A percentile compares a stretch with the other conserved stretches of the same genome.
Conservation (phyloP, 805 yeast genomes). For the Candida multigemmis region DNA sequence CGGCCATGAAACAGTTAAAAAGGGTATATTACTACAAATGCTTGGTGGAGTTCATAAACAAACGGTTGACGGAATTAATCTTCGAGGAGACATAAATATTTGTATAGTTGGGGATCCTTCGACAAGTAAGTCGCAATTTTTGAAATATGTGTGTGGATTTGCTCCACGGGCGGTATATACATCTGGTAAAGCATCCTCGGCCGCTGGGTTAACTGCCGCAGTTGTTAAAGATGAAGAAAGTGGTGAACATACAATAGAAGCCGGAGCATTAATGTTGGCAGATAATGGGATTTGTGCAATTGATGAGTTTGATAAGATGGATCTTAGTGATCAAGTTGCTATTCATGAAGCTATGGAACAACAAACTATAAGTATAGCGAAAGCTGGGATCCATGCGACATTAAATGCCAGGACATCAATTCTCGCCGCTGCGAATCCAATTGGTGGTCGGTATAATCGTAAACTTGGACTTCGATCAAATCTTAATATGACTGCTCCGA, state of each 20-base stretch:
- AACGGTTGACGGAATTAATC: constrained; percentile 87
- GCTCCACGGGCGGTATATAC: constrained; percentile 94
- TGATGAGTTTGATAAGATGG: constrained; percentile 99
- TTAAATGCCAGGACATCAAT: constrained; percentile 94
- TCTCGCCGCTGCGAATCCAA: constrained; percentile 97
- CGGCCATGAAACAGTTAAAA: constrained; percentile 91
- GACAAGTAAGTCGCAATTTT: constrained; percentile 91
- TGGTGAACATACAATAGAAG: constrained; percentile 95
- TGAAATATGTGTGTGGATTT: constrained; percentile 85
- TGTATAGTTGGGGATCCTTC: constrained; percentile 98
- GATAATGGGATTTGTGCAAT: constrained; percentile 98
- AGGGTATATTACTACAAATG: constrained; percentile 81
- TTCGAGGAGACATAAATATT: constrained; percentile 93
- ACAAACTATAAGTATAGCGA: constrained; percentile 96
- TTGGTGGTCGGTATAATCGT: constrained; percentile 93
- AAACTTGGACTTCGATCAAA: constrained; percentile 78
- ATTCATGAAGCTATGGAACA: constrained; percentile 99
- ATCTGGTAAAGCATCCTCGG: constrained; percentile 96
- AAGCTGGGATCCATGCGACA: constrained; percentile 98
- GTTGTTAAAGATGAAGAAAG: constrained; percentile 96
- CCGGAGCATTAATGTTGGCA: constrained; percentile 97
- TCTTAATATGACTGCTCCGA: constrained; percentile 93
- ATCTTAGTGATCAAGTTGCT: constrained; percentile 89
- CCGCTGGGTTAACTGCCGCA: constrained; percentile 98
- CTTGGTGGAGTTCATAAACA: constrained; percentile 93